These are phyloP conservation scores for Fusarium udum DNA, from an alignment of 2,329 filamentous ascomycete genomes.

Conservation along the genomic window DNA sequence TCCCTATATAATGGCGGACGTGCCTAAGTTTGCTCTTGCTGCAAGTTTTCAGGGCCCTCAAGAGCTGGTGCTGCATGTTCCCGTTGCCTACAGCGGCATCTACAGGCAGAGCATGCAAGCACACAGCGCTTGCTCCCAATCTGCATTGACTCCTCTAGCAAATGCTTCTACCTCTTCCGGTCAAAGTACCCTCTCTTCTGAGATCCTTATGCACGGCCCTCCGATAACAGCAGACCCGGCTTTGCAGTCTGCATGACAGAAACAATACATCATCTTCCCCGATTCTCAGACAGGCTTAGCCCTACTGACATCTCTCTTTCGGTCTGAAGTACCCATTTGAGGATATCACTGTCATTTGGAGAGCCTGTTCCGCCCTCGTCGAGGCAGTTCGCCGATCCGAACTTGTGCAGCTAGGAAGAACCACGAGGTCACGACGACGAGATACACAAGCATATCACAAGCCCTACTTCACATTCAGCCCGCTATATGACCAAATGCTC, in stretches of 20 bases:
- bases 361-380: neutral
- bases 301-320: rapidly evolving
- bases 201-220: neutral
- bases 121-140: neutral
- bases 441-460: neutral
- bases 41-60: neutral
- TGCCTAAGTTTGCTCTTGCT: neutral
- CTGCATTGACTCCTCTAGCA: neutral
- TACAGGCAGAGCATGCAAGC: neutral
- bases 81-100: neutral
- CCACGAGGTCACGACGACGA: neutral
- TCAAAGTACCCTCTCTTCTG: neutral
- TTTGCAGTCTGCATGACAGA: neutral
- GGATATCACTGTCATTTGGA: neutral
- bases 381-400: neutral
- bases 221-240: neutral
- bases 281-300: neutral
- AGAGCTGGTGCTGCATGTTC: neutral
- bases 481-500: rapidly evolving
- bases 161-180: neutral
- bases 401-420: neutral
- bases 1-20: rapidly evolving
- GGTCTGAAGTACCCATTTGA: neutral
- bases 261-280: neutral
- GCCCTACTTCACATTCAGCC: neutral